A percentile compares a stretch with the other conserved stretches of the same genome.
Conservation (phyloP, 2,329 filamentous ascomycete species). For the Cladophialophora exuberans region DNA sequence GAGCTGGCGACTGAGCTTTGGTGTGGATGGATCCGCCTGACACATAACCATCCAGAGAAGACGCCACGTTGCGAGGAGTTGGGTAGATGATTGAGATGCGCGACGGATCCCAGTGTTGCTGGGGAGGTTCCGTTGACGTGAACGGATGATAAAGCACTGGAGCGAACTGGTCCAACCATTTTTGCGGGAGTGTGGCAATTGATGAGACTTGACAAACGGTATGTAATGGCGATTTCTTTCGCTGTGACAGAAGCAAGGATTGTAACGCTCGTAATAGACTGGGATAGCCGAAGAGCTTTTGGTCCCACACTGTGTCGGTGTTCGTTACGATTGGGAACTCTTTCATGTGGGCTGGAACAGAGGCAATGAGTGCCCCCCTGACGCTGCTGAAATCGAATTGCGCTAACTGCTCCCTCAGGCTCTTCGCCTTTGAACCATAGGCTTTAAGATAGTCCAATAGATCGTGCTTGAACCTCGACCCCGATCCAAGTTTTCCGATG, state of each 20-base stretch:
- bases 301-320: slow-evolving; percentile 41
- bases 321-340: slow-evolving; percentile 37
- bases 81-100: slow-evolving; percentile 70
- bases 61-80: slow-evolving; percentile 75
- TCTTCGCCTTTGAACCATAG: slow-evolving; percentile 58
- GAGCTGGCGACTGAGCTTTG: slow-evolving; percentile 70
- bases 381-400: slow-evolving; percentile 72
- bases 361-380: slow-evolving; percentile 73
- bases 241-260: slow-evolving; percentile 52
- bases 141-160: slow-evolving; percentile 12
- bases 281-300: slow-evolving; percentile 76
- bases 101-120: slow-evolving; percentile 8
- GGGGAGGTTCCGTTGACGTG: neutral
- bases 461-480: slow-evolving; percentile 74
- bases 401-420: slow-evolving; percentile 61
- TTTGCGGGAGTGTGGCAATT: slow-evolving; percentile 75
- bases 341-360: slow-evolving; percentile 71
- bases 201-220: slow-evolving; percentile 62
- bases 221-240: slow-evolving; percentile 39
- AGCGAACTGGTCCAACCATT: slow-evolving; percentile 67
- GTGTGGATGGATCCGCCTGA: slow-evolving; percentile 82
- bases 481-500: slow-evolving; percentile 57
- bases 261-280: slow-evolving; percentile 65
- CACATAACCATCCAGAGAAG: slow-evolving; percentile 74
- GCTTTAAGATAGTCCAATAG: slow-evolving; percentile 71